These are phyloP conservation scores for Neurospora sp. DNA, from an alignment of 495 filamentous ascomycete species.

Conservation along the genomic window DNA sequence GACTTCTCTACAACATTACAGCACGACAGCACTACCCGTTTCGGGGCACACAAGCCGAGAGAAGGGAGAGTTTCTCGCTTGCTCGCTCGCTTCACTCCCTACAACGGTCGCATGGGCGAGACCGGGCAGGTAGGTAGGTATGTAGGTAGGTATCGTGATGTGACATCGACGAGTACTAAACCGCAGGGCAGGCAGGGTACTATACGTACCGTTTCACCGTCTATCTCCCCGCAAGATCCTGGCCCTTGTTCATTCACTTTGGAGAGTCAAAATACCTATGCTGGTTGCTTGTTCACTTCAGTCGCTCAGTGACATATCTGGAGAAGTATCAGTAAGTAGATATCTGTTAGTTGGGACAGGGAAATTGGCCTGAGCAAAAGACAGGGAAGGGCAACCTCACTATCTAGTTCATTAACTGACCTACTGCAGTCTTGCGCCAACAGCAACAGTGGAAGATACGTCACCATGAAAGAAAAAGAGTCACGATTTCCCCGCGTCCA, in stretches of 20 bases:
- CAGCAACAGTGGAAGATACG: background rate
- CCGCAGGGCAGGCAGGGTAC: background rate
- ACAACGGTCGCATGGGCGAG: background rate
- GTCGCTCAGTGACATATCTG: background rate
- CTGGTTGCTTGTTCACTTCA: background rate
- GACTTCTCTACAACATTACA: background rate
- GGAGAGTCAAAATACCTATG: background rate
- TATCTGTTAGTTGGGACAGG: background rate
- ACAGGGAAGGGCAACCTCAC: background rate
- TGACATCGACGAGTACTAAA: background rate
- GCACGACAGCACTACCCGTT: background rate
- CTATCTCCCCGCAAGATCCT: background rate
- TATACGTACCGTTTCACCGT: background rate
- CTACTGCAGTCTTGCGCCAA: background rate
- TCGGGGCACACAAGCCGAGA: background rate
- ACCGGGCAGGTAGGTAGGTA: background rate
- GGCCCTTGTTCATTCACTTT: background rate
- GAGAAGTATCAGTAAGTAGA: background rate
- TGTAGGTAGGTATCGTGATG: background rate
- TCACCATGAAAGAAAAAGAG: background rate
- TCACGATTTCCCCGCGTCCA: background rate
- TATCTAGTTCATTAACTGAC: background rate
- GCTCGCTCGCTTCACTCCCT: background rate
- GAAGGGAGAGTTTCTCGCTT: background rate
- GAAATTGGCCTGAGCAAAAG: background rate